Conservation (phyloP, 2,329 filamentous ascomycete genomes). For the Cladophialophora bantiana region DNA sequence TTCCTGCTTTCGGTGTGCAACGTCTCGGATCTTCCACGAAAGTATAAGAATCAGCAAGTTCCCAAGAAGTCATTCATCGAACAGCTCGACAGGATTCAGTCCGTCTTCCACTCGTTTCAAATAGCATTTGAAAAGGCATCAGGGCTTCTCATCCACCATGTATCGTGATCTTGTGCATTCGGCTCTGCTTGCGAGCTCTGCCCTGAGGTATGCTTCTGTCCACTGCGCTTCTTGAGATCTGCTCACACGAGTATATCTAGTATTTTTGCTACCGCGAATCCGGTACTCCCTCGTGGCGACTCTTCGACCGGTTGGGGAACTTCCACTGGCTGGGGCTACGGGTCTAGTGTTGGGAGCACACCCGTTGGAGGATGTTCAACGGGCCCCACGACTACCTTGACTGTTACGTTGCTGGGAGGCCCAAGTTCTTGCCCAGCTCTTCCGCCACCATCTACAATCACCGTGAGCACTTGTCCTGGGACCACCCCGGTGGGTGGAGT, state of each 20-base stretch:
- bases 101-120: constrained; percentile 15
- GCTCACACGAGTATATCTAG: background rate
- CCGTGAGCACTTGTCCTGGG: constrained; percentile 11
- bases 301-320: constrained; percentile 9
- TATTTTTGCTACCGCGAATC: constrained; percentile 11
- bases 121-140: background rate
- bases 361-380: constrained; percentile 10
- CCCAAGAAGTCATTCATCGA: background rate
- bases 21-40: background rate
- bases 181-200: constrained; percentile 8
- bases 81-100: constrained; percentile 14
- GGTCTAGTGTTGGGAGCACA: background rate
- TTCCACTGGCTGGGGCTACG: constrained; percentile 6
- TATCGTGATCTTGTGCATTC: constrained; percentile 8
- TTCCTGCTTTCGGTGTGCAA: constrained; percentile 12
- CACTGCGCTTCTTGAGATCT: background rate
- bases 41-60: constrained; percentile 8
- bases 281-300: constrained; percentile 7
- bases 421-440: constrained; percentile 8
- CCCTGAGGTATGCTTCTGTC: background rate
- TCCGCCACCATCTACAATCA: constrained; percentile 1
- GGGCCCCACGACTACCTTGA: constrained; percentile 1
- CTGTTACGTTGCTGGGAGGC: background rate
- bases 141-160: constrained; percentile 13
- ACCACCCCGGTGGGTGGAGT: background rate